These are phyloP conservation scores for Ziziphus jujuba DNA, from an alignment of 306 rosid genomes.

Conservation along the genomic window DNA sequence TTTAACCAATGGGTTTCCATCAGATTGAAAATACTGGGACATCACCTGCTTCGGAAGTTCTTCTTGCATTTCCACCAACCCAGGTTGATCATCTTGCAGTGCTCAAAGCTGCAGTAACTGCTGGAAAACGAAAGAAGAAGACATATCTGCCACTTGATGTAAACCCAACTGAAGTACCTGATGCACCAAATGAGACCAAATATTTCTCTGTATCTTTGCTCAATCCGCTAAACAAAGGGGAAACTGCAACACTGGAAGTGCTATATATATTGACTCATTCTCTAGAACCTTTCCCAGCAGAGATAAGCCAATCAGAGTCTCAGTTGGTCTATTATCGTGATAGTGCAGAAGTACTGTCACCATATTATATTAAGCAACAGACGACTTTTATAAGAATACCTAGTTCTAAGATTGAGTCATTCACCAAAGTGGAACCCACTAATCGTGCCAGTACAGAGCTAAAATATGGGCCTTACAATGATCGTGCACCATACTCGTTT, in stretches of 20 bases:
- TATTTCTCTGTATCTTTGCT: constrained; percentile 59
- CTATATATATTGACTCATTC: constrained; percentile 74
- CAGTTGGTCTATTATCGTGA: constrained; percentile 91
- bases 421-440: constrained; percentile 72
- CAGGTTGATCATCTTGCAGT: constrained; percentile 69
- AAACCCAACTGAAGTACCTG: constrained; percentile 58
- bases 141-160: constrained; percentile 76
- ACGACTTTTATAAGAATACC: constrained; percentile 81
- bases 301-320: constrained; percentile 87
- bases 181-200: constrained; percentile 86
- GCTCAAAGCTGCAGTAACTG: constrained; percentile 64
- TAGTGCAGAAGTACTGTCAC: constrained; percentile 81
- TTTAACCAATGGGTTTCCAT: constrained; percentile 30
- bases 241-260: constrained; percentile 73
- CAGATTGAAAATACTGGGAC: constrained; percentile 82
- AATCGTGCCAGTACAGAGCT: constrained; percentile 68
- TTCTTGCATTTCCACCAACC: constrained; percentile 78
- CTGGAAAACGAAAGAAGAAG: constrained; percentile 80
- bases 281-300: constrained; percentile 88
- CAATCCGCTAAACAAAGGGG: constrained; percentile 57
- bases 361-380: constrained; percentile 82
- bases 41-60: constrained; percentile 69
- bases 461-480: constrained; percentile 85
- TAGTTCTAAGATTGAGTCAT: constrained; percentile 75
- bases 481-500: constrained; percentile 65